Percentiles rank a stretch among this genome's conserved stretches.
phyloP scores from a whole-genome alignment of 805 yeast genomes.

The Schizosaccharomyces octosporus region DNA sequence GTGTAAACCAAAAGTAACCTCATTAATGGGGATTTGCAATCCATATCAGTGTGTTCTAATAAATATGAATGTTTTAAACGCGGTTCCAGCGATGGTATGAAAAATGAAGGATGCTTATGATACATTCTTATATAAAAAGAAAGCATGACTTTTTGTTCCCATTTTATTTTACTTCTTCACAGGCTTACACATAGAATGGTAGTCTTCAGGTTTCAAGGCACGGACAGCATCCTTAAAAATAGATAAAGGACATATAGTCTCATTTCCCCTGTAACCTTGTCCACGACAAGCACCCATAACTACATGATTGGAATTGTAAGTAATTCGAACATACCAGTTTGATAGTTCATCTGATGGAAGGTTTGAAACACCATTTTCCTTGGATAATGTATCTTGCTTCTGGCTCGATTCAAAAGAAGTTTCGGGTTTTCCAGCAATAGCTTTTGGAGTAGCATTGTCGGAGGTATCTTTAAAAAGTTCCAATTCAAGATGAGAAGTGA shows the following conservation, averaged over 20 bases:
- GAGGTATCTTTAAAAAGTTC: conserved; percentile 6
- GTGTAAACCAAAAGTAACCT: too few species aligned
- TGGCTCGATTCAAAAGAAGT: too few species aligned
- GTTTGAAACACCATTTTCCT: not conserved
- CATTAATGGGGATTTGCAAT: too few species aligned
- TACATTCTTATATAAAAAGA: too few species aligned
- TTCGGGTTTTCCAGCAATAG: not conserved
- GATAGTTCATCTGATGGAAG: not conserved
- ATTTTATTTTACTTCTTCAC: not conserved
- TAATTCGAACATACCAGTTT: conserved; percentile 6
- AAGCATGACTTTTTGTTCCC: not conserved
- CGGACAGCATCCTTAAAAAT: not conserved
- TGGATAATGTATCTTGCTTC: not conserved
- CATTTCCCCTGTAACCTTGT: not conserved
- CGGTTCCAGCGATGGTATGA: too few species aligned
- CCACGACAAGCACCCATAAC: conserved; percentile 6
- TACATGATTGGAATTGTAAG: conserved; percentile 8
- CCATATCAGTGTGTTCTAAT: too few species aligned
- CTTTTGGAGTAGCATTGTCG: too few species aligned
- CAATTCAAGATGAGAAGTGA: conserved; percentile 7
- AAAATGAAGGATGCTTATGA: too few species aligned
- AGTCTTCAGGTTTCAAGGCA: not conserved
- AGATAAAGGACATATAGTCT: not conserved
- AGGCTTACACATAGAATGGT: not conserved
- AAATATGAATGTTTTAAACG: too few species aligned